Percentiles rank a stretch among this genome's conserved stretches.
These are phyloP conservation scores for Trichoderma virens DNA, from an alignment of 495 filamentous ascomycete species.

Conservation along the genomic window DNA sequence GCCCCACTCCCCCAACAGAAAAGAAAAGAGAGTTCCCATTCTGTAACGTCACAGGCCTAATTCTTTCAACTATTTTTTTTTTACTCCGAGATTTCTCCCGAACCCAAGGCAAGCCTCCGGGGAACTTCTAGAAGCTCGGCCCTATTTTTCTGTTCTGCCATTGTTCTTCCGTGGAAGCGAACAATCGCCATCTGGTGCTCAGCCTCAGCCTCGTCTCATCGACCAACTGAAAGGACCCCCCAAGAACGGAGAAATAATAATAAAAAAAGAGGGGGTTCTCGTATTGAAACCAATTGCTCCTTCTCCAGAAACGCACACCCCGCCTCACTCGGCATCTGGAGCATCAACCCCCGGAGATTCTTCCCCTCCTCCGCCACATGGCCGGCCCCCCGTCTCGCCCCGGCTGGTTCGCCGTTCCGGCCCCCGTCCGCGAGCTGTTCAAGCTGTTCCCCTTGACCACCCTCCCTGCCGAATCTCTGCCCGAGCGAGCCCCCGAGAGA, in stretches of 20 bases:
- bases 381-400: conserved; percentile 2
- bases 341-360: neutral
- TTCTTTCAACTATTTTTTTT: neutral
- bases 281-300: too few species aligned
- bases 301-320: neutral
- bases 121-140: neutral
- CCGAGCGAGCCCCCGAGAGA: conserved; percentile 47
- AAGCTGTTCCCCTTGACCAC: conserved; percentile 70
- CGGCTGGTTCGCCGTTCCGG: conserved; percentile 55
- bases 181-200: neutral
- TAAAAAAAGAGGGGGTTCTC: too few species aligned
- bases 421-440: conserved; percentile 73
- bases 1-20: too few species aligned
- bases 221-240: neutral
- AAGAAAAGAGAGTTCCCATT: too few species aligned
- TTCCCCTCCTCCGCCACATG: neutral
- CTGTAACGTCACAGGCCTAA: neutral
- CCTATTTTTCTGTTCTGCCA: neutral
- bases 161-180: too few species aligned
- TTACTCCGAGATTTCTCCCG: conserved; percentile 1
- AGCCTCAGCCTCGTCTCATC: too few species aligned
- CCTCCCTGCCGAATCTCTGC: conserved; percentile 72
- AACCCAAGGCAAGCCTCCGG: neutral
- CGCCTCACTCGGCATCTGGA: neutral
- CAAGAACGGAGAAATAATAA: neutral